These are phyloP conservation scores for Metarhizium sp. DNA, from an alignment of 2,329 filamentous ascomycete species.

Conservation along the genomic window DNA sequence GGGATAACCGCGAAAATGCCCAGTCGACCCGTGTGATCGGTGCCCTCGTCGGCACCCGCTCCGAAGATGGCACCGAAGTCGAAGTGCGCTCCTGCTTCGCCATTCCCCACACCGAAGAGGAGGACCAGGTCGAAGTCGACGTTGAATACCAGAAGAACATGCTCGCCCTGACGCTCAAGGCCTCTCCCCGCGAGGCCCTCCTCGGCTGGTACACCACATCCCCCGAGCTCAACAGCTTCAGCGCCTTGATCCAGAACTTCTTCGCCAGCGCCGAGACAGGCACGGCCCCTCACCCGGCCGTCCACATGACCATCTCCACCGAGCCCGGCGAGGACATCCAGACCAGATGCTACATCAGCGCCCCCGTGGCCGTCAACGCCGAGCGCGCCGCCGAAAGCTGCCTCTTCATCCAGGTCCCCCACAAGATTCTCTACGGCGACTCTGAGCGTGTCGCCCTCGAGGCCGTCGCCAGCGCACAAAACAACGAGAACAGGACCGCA, in stretches of 20 bases:
- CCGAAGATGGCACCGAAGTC: slow-evolving; percentile 93
- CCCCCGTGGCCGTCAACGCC: slow-evolving; percentile 87
- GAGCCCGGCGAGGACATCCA: slow-evolving; percentile 82
- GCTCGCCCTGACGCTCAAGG: slow-evolving; percentile 89
- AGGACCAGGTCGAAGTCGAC: slow-evolving; percentile 98
- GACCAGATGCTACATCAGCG: slow-evolving; percentile 88
- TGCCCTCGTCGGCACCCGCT: slow-evolving; percentile 84
- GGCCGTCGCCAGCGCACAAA: slow-evolving; percentile 73
- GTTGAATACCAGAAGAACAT: slow-evolving; percentile 99
- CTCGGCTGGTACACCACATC: slow-evolving; percentile 98
- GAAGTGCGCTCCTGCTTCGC: slow-evolving; percentile 96
- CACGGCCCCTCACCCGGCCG: slow-evolving; percentile 93
- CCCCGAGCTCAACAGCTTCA: slow-evolving; percentile 96
- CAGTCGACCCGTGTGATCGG: slow-evolving; percentile 96
- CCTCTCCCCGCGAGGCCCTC: slow-evolving; percentile 84
- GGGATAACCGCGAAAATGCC: slow-evolving; percentile 56
- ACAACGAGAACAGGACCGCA: slow-evolving; percentile 64
- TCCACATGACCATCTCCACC: slow-evolving; percentile 91
- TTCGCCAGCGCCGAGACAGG: slow-evolving; percentile 95
- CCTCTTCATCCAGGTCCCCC: slow-evolving; percentile 93
- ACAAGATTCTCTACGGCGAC: slow-evolving; percentile 86
- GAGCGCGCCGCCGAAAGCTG: slow-evolving; percentile 94
- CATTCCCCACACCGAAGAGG: slow-evolving; percentile 95
- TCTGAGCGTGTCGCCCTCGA: slow-evolving; percentile 60
- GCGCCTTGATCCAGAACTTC: slow-evolving; percentile 96